Evolutionary conservation across 208 protist genomes (phyloP).

Genomic region (Entamoeba dispar): DNA sequence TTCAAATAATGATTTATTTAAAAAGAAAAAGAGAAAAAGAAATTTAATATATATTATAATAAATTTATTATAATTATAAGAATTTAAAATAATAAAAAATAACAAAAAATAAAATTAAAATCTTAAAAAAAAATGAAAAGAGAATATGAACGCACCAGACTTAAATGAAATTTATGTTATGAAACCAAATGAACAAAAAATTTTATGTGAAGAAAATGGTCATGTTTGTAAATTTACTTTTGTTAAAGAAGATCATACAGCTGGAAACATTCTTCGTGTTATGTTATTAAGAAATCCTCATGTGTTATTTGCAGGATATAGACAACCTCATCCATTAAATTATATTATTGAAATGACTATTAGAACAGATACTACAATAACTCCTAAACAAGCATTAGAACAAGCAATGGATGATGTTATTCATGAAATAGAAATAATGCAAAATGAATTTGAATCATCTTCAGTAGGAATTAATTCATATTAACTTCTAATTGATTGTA

Average conservation of each 20-base stretch:
- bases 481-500: too few species aligned
- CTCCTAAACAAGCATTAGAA: neutral
- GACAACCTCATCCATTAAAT: neutral
- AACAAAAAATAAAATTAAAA: neutral
- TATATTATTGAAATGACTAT: neutral
- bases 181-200: neutral
- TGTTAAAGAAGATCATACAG: neutral
- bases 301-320: neutral
- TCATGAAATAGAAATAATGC: too few species aligned
- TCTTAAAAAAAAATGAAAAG: neutral
- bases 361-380: neutral
- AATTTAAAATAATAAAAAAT: too few species aligned
- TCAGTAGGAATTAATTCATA: too few species aligned
- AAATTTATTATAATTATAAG: too few species aligned
- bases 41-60: too few species aligned
- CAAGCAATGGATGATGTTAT: neutral
- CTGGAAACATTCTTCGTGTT: neutral
- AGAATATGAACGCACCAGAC: neutral
- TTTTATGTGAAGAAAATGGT: neutral
- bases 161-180: neutral
- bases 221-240: neutral
- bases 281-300: neutral
- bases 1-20: too few species aligned
- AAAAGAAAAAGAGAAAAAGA: too few species aligned
- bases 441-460: too few species aligned